Conservation (phyloP, 2,329 filamentous ascomycete genomes). For the Trichoderma pleuroti region DNA sequence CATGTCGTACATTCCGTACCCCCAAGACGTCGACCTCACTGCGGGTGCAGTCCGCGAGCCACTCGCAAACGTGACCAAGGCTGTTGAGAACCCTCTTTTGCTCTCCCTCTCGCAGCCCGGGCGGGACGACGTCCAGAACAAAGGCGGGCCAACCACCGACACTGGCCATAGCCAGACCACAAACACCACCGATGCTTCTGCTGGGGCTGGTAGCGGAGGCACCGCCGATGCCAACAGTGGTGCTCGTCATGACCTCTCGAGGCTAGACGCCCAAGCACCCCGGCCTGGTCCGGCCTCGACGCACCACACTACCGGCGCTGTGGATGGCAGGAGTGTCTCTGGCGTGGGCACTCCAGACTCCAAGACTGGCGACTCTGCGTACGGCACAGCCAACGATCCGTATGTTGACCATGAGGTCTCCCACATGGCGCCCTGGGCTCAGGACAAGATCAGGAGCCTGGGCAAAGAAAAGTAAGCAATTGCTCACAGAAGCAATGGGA, state of each 20-base stretch:
- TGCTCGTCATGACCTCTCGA: not conserved
- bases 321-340: not conserved
- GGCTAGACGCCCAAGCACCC: not conserved
- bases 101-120: not conserved
- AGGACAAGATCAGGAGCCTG: not conserved
- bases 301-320: not conserved
- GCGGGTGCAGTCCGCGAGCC: not conserved
- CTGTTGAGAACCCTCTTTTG: not conserved
- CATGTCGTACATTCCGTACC: not conserved
- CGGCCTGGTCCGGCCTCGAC: not conserved
- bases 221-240: not conserved
- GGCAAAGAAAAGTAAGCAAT: not conserved
- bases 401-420: not conserved
- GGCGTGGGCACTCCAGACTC: not conserved
- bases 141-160: not conserved
- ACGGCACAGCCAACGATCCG: not conserved
- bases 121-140: not conserved
- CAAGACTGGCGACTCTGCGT: not conserved
- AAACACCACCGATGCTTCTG: not conserved
- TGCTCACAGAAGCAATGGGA: not conserved
- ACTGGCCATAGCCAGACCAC: not conserved
- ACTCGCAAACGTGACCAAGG: not conserved
- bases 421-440: not conserved
- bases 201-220: not conserved
- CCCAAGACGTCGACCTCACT: not conserved